phyloP scores from a whole-genome alignment of 1,139 yeast genomes.

The Pichiaceae sp. region DNA sequence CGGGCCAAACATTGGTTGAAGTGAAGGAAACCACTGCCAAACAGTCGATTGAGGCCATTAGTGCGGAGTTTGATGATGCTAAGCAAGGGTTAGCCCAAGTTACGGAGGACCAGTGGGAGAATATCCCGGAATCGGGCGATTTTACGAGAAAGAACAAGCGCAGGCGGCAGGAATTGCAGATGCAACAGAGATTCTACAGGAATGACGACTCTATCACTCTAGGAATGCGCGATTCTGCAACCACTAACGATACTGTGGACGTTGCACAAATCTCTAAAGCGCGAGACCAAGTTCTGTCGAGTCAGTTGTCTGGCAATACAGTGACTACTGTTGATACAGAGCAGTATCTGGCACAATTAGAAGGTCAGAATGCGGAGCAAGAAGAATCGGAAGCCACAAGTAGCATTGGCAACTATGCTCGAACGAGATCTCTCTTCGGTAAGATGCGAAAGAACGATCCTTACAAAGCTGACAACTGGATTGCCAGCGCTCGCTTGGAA shows the following conservation, averaged over 20 bases:
- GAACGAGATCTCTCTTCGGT: constrained; percentile 51
- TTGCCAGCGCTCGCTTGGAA: constrained; percentile 78
- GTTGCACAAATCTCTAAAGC: constrained; percentile 45
- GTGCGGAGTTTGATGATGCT: constrained; percentile 44
- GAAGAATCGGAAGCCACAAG: constrained; percentile 26
- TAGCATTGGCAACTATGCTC: constrained; percentile 45
- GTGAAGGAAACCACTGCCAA: constrained; percentile 20
- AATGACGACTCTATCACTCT: constrained; percentile 67
- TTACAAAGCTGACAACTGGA: constrained; percentile 71
- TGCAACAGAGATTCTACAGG: constrained; percentile 66
- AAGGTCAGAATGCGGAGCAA: background rate
- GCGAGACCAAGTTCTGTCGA: constrained; percentile 41
- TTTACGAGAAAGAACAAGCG: constrained; percentile 75
- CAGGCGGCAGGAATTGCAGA: constrained; percentile 52
- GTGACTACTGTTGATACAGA: constrained; percentile 11
- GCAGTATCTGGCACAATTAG: constrained; percentile 15
- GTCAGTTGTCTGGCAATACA: constrained; percentile 27
- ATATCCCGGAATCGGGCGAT: constrained; percentile 84
- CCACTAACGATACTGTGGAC: constrained; percentile 23
- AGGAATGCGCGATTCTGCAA: constrained; percentile 20
- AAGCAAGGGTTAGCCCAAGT: constrained; percentile 56
- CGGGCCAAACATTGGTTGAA: constrained; percentile 7
- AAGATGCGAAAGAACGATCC: constrained; percentile 73
- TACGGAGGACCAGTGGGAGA: constrained; percentile 69
- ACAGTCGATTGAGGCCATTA: constrained; percentile 24